These are phyloP conservation scores for Dalbergia cultrata DNA, from an alignment of 306 rosid species.

Conservation along the genomic window DNA sequence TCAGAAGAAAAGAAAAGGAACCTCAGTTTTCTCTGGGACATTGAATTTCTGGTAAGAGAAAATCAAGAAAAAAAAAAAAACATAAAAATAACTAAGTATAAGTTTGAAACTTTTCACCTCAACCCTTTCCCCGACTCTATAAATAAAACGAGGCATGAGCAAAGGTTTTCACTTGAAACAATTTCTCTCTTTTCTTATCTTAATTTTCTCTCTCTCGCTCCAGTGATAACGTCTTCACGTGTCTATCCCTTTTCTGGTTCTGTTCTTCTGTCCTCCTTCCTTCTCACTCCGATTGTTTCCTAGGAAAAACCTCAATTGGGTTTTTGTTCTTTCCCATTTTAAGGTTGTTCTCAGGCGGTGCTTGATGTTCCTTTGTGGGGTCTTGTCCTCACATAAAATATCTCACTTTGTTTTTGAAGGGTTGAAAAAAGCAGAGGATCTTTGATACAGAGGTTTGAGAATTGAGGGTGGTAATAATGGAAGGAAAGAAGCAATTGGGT, in stretches of 20 bases:
- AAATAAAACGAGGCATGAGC: slow-evolving; percentile 51
- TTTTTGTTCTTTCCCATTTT: slow-evolving; percentile 23
- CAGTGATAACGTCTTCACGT: slow-evolving; percentile 58
- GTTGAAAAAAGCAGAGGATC: slow-evolving; percentile 32
- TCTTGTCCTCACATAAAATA: slow-evolving; percentile 16
- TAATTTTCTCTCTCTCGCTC: not conserved
- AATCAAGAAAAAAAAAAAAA: not conserved
- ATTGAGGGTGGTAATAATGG: slow-evolving; percentile 55
- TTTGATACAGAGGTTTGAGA: slow-evolving; percentile 13
- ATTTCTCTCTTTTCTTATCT: not conserved
- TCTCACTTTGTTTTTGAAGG: slow-evolving; percentile 30
- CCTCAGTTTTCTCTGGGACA: not conserved
- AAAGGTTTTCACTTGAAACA: slow-evolving; percentile 42
- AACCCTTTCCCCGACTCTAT: slow-evolving; percentile 46
- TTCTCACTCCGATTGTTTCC: slow-evolving; percentile 47
- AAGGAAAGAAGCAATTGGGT: slow-evolving; percentile 60
- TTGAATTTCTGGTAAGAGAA: not conserved
- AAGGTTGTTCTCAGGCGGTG: slow-evolving; percentile 52
- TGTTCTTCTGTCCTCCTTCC: slow-evolving; percentile 33
- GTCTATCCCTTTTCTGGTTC: slow-evolving; percentile 48
- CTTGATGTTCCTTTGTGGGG: slow-evolving; percentile 35
- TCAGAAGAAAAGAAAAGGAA: too few relatives aligned
- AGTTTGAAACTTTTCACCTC: slow-evolving; percentile 4
- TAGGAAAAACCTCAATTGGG: slow-evolving; percentile 44
- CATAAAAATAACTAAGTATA: not conserved